Evolutionary conservation across 73 alveolate genomes (phyloP).

Genomic region (Breviolum minutum): DNA sequence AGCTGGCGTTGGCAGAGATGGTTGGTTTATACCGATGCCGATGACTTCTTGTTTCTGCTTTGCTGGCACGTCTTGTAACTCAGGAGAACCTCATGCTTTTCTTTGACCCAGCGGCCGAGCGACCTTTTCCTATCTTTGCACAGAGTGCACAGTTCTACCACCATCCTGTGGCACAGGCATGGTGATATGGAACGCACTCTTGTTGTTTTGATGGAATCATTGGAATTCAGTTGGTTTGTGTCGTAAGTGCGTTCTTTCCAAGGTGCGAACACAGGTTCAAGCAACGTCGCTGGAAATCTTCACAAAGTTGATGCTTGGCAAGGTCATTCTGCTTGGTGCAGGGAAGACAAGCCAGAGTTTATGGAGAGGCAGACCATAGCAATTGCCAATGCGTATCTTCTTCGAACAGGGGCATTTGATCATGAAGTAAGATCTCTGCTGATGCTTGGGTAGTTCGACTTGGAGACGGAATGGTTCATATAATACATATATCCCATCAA

Average conservation of each 20-base stretch:
- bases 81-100: conserved; percentile 93
- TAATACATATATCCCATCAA: not conserved
- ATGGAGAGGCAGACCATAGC: too few relatives aligned
- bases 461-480: not conserved
- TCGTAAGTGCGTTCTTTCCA: not conserved
- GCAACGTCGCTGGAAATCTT: conserved; percentile 93
- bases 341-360: not conserved
- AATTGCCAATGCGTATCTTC: too few relatives aligned
- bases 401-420: too few relatives aligned
- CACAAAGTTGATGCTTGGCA: conserved; percentile 68
- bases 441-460: too few relatives aligned
- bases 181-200: not conserved
- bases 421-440: too few relatives aligned
- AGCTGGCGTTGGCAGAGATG: too few relatives aligned
- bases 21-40: too few relatives aligned
- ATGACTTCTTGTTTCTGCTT: too few relatives aligned
- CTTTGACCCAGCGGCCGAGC: conserved; percentile 47
- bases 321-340: not conserved
- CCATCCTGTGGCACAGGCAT: conserved; percentile 92
- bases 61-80: not conserved
- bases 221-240: not conserved
- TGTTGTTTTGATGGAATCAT: not conserved
- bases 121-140: conserved; percentile 76
- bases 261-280: conserved; percentile 94
- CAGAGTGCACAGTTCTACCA: conserved; percentile 68